Evolutionary conservation across 164 flowering plant genomes (phyloP).

Genomic region (Liquidambar formosana): DNA sequence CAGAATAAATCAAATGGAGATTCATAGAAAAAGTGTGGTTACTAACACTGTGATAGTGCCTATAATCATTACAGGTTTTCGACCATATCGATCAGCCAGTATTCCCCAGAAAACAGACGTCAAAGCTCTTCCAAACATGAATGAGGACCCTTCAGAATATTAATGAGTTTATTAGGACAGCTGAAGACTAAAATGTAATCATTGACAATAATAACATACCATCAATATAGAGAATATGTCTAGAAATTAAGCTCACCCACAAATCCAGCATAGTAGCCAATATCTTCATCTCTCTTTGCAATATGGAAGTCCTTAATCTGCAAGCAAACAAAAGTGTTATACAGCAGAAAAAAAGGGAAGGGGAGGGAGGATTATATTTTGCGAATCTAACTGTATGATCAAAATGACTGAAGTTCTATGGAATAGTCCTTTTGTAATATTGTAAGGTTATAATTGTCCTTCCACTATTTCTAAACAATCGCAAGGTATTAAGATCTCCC

Average conservation of each 20-base stretch:
- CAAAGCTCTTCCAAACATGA: slow-evolving; percentile 80
- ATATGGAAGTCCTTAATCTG: slow-evolving; percentile 35
- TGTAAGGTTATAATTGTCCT: too few species aligned
- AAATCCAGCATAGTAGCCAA: slow-evolving; percentile 36
- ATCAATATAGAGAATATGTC: background rate
- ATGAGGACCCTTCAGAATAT: slow-evolving; percentile 55
- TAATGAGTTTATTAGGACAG: background rate
- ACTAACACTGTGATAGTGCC: slow-evolving; percentile 72
- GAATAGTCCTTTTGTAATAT: too few species aligned
- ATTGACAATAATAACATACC: too few species aligned
- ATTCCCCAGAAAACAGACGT: slow-evolving; percentile 84
- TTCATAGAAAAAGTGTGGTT: background rate
- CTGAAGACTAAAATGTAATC: too few species aligned
- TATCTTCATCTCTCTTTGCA: slow-evolving; percentile 32
- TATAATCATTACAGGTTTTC: slow-evolving; percentile 74
- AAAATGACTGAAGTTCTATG: too few species aligned
- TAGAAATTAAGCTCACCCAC: slow-evolving; percentile 22
- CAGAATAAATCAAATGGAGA: background rate
- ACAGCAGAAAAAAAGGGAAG: too few species aligned
- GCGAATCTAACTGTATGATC: background rate
- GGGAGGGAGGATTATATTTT: background rate
- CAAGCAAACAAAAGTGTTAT: background rate
- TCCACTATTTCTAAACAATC: too few species aligned
- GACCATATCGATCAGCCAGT: slow-evolving; percentile 81
- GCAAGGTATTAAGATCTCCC: too few species aligned